Conservation (phyloP, 2,329 filamentous ascomycete species). For the Pseudogymnoascus sp. region DNA sequence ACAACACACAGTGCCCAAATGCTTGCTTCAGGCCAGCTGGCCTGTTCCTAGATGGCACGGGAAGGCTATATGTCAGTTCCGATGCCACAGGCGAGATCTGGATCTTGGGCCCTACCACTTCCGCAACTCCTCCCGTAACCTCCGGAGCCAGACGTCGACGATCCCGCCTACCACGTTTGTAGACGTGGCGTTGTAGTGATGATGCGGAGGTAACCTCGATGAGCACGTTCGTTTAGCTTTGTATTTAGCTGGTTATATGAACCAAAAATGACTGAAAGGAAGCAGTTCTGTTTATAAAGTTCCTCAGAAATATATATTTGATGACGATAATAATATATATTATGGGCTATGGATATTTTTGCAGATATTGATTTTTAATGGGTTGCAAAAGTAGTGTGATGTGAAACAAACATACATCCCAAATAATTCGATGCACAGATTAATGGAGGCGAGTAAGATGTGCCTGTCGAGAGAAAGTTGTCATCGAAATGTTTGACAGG, state of each 20-base stretch:
- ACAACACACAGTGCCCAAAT: constrained; percentile 44
- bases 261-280: neutral
- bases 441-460: neutral
- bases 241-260: neutral
- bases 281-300: neutral
- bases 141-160: neutral
- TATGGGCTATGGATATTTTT: too few species aligned
- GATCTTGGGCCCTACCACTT: constrained; percentile 34
- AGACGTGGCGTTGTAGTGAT: neutral
- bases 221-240: neutral
- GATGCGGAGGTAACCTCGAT: neutral
- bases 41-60: constrained; percentile 45
- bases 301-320: neutral
- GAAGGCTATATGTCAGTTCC: constrained; percentile 53
- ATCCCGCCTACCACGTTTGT: neutral
- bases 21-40: constrained; percentile 56
- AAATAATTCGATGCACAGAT: neutral
- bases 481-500: neutral
- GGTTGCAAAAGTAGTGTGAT: neutral
- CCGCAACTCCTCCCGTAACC: constrained; percentile 5
- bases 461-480: neutral
- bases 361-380: neutral
- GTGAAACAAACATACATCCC: neutral
- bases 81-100: constrained; percentile 61
- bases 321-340: neutral